Percentiles rank a stretch among this genome's conserved stretches.
Evolutionary conservation across 331 rosid species (phyloP).

Genomic region (Spiraea crenata): DNA sequence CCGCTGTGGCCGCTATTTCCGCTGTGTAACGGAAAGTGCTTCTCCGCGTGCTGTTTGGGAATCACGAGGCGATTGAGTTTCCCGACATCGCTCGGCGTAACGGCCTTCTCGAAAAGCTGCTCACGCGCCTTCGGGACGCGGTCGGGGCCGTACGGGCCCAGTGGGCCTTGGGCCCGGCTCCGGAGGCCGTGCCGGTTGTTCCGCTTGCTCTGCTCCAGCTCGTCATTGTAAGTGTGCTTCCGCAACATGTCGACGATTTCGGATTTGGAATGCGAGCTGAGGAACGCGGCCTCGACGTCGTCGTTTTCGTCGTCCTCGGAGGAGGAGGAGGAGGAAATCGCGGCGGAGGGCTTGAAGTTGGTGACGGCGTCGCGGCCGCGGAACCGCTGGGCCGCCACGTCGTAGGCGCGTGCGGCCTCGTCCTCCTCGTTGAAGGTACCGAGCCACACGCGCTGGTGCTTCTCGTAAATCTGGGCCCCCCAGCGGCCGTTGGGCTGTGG

Average conservation of each 20-base stretch:
- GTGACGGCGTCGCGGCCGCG: slow-evolving; percentile 97
- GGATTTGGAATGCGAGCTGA: slow-evolving; percentile 71
- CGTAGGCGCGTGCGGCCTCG: slow-evolving; percentile 88
- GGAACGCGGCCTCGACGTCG: slow-evolving; percentile 53
- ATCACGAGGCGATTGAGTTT: slow-evolving; percentile 84
- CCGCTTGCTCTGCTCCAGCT: slow-evolving; percentile 77
- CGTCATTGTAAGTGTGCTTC: slow-evolving; percentile 88
- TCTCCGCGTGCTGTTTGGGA: slow-evolving; percentile 97
- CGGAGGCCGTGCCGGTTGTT: slow-evolving; percentile 35
- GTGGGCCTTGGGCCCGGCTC: neutral
- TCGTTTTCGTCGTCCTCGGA: slow-evolving; percentile 15
- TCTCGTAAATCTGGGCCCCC: slow-evolving; percentile 99
- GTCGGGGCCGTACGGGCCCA: slow-evolving; percentile 11
- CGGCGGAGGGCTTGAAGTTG: slow-evolving; percentile 57
- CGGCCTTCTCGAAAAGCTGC: slow-evolving; percentile 77
- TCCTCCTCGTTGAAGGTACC: slow-evolving; percentile 94
- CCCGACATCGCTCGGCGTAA: slow-evolving; percentile 95
- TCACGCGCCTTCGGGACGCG: slow-evolving; percentile 52
- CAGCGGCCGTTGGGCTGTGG: slow-evolving; percentile 98
- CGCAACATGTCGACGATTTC: slow-evolving; percentile 97
- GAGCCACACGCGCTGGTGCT: slow-evolving; percentile 96
- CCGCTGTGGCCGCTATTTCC: slow-evolving; percentile 6
- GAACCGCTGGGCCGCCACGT: slow-evolving; percentile 80
- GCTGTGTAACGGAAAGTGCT: slow-evolving; percentile 73
- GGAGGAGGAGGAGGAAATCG: neutral